Evolutionary conservation across 176 grass and related monocot genomes (phyloP), one percentile per base, ranked within the genome.

Genomic region (Elymus sibiricus): DNA sequence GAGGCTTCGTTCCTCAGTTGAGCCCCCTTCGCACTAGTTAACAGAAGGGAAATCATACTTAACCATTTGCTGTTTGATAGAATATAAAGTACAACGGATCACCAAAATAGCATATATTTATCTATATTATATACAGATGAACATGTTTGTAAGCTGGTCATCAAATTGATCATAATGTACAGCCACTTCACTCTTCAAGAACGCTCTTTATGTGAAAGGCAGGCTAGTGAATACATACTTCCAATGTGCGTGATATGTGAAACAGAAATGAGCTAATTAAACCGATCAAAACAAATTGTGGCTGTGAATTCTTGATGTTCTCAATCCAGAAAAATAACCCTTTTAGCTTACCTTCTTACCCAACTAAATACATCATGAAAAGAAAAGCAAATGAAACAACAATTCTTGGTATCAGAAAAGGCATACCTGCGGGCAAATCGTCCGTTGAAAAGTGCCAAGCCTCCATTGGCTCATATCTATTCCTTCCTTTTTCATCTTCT

Each of bases 11-110:
- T 92, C 95, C 83, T 78, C 29, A 28, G n/a, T 84, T 78, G 83
- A 86, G 13, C 93, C 93, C 70, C 88, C 89, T 11, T 91, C 70
- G 85, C 93, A 90, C 93, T 92, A 88, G 74, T 29, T 31, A 88
- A 85, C 37, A 89, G 9, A 85, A 83, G 40, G 63, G 58, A 89
- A 91, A 71, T 40, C 47, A 84, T 59, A 81, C 19, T 56, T 64
- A 46, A 84, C 55, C 24, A 85, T 22, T 82, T 80, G 27, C 70
- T 75, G 17, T 37, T 22, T 58, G 13, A 87, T 80, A 69, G 34
- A 1, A 63, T 35, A 11, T 21, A 46, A 87, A 82, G 55, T 79
- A 79, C 25, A 79, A 37, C 7, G 26, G 56, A 87, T 65, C 53
- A 64, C 9, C 31, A 86, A 77, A 55, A 82, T 63, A 27, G 9